phyloP scores from a whole-genome alignment of 2,329 filamentous ascomycete genomes.

The Trichoderma sp. region DNA sequence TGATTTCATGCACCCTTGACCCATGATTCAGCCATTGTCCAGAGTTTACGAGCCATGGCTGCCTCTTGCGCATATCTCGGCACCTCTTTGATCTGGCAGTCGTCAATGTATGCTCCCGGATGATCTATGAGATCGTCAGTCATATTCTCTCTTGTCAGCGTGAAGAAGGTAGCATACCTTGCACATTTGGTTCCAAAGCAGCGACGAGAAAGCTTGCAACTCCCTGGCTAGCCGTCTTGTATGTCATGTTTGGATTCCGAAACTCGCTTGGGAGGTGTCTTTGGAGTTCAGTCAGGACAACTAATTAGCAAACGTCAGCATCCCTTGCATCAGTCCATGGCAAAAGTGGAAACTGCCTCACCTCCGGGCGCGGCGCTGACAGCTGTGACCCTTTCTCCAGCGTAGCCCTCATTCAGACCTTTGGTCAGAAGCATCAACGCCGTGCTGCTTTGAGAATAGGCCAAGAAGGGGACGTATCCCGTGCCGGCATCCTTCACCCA shows the following conservation, averaged over 20 bases:
- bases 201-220: constrained; percentile 22
- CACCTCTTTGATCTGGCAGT: background rate
- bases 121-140: background rate
- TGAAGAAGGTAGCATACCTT: background rate
- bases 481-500: constrained; percentile 1
- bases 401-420: constrained; percentile 4
- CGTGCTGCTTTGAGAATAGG: constrained; percentile 17
- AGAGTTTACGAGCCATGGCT: background rate
- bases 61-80: background rate
- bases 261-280: constrained; percentile 11
- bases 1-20: background rate
- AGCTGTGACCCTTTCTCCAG: background rate
- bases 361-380: constrained; percentile 14
- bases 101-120: constrained; percentile 2
- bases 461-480: constrained; percentile 15
- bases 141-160: accelerated
- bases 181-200: constrained; percentile 13
- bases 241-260: constrained; percentile 14
- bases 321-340: too few relatives aligned
- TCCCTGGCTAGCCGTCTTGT: constrained; percentile 19
- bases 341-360: background rate
- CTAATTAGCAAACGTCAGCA: background rate
- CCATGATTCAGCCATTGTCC: constrained; percentile 15
- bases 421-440: constrained; percentile 16
- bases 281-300: constrained; percentile 21